Evolutionary conservation across 768 basidiomycete species (phyloP).

Genomic region (Mycena pura): DNA sequence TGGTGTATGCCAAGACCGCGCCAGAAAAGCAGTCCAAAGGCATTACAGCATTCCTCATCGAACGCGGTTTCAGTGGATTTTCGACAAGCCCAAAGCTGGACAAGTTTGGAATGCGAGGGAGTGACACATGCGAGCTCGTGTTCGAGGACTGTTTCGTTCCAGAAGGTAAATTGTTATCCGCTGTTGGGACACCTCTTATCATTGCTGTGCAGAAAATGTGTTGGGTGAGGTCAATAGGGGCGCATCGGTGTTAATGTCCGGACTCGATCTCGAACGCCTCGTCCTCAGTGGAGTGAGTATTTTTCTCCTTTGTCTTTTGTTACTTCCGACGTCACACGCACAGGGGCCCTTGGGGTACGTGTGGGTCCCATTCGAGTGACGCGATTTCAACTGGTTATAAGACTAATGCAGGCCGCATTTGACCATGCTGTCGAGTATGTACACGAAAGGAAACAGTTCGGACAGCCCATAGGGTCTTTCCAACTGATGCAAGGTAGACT

Average conservation of each 20-base stretch:
- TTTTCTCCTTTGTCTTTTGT: background rate
- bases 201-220: constrained; percentile 71
- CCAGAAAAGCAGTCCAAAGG: constrained; percentile 83
- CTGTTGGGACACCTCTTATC: constrained; percentile 16
- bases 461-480: constrained; percentile 85
- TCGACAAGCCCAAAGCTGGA: constrained; percentile 91
- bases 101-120: constrained; percentile 96
- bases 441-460: constrained; percentile 94
- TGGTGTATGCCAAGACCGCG: constrained; percentile 91
- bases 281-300: constrained; percentile 74
- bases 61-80: constrained; percentile 83
- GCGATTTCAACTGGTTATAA: constrained; percentile 34
- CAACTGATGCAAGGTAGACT: constrained; percentile 91
- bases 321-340: background rate
- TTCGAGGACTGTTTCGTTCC: constrained; percentile 93
- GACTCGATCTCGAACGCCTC: constrained; percentile 89
- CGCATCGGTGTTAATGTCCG: constrained; percentile 91
- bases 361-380: constrained; percentile 13
- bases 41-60: constrained; percentile 91
- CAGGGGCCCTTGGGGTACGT: constrained; percentile 82
- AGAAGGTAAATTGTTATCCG: constrained; percentile 58
- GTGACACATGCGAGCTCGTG: constrained; percentile 92
- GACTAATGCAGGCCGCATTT: constrained; percentile 93
- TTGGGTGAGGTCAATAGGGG: constrained; percentile 83
- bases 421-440: constrained; percentile 88